phyloP scores from a whole-genome alignment of 805 yeast genomes.

The Yamadazyma scolyti region DNA sequence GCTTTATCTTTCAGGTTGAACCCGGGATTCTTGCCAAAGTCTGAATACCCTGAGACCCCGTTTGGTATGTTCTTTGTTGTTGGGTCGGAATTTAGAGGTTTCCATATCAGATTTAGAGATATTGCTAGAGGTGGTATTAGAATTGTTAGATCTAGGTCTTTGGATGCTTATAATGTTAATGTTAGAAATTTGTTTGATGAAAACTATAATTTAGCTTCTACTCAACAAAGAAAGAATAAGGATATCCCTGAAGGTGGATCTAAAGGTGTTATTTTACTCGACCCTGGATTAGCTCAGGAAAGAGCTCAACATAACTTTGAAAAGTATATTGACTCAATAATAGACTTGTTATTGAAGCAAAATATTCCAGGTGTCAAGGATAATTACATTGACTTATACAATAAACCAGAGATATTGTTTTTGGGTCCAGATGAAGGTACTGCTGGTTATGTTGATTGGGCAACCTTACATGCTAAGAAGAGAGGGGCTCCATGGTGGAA shows the following conservation, averaged over 20 bases:
- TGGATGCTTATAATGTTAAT: constrained; percentile 81
- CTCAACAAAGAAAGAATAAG: constrained; percentile 95
- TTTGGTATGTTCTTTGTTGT: constrained; percentile 94
- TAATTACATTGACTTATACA: constrained; percentile 77
- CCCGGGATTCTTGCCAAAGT: constrained; percentile 76
- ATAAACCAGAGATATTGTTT: constrained; percentile 83
- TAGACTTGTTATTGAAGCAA: constrained; percentile 71
- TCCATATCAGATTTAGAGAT: constrained; percentile 95
- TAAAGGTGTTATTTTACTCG: constrained; percentile 90
- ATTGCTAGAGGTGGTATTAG: constrained; percentile 98
- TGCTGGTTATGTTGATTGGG: constrained; percentile 95
- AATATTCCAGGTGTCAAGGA: constrained; percentile 74
- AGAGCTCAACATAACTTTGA: constrained; percentile 82
- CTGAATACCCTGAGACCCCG: constrained; percentile 90
- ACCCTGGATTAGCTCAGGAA: constrained; percentile 71
- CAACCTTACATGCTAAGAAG: constrained; percentile 84
- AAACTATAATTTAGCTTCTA: constrained; percentile 90
- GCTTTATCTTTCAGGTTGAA: constrained; percentile 90
- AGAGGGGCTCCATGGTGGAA: constrained; percentile 99
- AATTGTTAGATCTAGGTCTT: constrained; percentile 81
- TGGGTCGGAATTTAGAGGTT: constrained; percentile 95
- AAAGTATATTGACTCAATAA: constrained; percentile 87
- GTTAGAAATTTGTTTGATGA: constrained; percentile 91
- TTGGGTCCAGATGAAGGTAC: constrained; percentile 99
- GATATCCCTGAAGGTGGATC: constrained; percentile 99